Evolutionary conservation across 805 yeast genomes (phyloP).

Genomic region (Candida krabiensis): DNA sequence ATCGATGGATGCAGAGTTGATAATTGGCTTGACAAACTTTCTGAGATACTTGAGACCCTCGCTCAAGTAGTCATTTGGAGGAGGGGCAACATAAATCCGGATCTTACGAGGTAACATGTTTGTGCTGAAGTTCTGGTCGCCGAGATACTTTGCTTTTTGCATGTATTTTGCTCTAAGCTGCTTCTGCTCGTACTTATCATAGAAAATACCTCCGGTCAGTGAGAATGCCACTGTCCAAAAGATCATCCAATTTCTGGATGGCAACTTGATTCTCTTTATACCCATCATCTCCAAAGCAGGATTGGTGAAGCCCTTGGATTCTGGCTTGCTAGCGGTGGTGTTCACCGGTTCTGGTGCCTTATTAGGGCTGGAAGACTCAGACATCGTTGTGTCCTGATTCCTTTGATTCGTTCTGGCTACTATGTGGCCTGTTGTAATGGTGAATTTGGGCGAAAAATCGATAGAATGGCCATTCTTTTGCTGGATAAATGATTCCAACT

Average conservation of each 20-base stretch:
- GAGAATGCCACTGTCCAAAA: constrained; percentile 73
- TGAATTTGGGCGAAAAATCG: no score
- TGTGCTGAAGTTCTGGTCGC: constrained; percentile 44
- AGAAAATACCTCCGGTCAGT: constrained; percentile 71
- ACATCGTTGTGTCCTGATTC: no score
- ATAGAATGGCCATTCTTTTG: no score
- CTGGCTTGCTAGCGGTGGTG: constrained; percentile 8
- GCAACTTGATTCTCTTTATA: constrained; percentile 70
- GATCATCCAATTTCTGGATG: constrained; percentile 90
- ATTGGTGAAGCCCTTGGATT: constrained; percentile 48
- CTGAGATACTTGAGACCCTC: constrained; percentile 72
- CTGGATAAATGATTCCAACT: no score
- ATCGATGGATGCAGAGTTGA: constrained; percentile 83
- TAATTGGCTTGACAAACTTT: constrained; percentile 78
- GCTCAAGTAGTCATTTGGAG: constrained; percentile 87
- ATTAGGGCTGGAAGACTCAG: background rate
- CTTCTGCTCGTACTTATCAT: constrained; percentile 75
- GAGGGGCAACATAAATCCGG: constrained; percentile 89
- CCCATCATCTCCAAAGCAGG: constrained; percentile 90
- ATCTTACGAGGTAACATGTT: constrained; percentile 69
- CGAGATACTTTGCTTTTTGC: constrained; percentile 52
- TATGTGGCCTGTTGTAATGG: no score
- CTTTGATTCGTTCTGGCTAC: no score
- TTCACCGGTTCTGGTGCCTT: background rate
- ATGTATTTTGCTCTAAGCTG: constrained; percentile 65